Evolutionary conservation across 768 basidiomycete species (phyloP), one percentile per base, ranked within the genome.

Genomic region (Sarcomyxa edulis): DNA sequence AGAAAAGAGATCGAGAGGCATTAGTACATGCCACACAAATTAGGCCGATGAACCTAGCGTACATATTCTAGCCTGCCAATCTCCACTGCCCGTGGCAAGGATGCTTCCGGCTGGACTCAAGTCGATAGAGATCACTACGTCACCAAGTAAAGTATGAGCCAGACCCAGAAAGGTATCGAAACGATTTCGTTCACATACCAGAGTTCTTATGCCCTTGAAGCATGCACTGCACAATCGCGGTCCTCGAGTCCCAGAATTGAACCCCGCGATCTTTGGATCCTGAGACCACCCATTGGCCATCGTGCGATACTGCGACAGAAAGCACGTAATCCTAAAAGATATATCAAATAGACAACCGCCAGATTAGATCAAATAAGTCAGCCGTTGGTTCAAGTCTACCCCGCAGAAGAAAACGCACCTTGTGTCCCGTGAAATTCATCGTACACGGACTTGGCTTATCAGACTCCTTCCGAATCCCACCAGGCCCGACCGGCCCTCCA

Each of bases 261-360:
- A 99, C 93, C 1, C 91, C 86, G 9, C 96, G 85, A 58, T 99
- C 96, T 65, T 97, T 97, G 4, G 74, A 74, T 2, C 96, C 95
- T 8, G 90, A 93, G 8, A 96, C 94, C 49, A 98, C 84, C 88
- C 92, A 78, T 48, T 88, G 80, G 5, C 84, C 85, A 54, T 91
- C 88, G 36, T 84, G 81, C 22, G 84, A 84, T 31, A 88, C 81
- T 15, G 59, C 71, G n/a, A 76, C 72, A n/a, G 66, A 67, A 32
- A 76, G 53, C 24, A 76, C 74, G 48, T 74, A 74, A 48, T 74
- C 71, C 64, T 95, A 74, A 4, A 85, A 32, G 89, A 91, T 33
- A 93, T 88, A 11, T 39, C 53, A 59, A 54, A 2, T 54, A 58
- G 4, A 58, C 47, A 11, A 58, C 55, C 3, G 10, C 16, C n/a